Percentiles rank a stretch among this genome's conserved stretches.
Conservation (phyloP, 441 rosid species). For the Dalechampia spathulata region DNA sequence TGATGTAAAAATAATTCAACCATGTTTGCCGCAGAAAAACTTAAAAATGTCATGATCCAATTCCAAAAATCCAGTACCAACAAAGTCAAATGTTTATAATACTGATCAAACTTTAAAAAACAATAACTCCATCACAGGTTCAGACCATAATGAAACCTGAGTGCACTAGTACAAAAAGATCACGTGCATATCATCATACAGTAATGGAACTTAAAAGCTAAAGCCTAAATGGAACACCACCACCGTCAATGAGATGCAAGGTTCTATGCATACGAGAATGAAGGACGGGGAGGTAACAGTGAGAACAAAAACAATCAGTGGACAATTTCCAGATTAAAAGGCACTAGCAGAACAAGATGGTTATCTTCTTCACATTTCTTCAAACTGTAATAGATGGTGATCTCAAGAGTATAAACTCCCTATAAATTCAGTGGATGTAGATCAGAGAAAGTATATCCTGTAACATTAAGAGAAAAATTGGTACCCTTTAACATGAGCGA, state of each 20-base stretch:
- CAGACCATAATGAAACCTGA: neutral
- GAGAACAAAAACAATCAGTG: neutral
- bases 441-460: neutral
- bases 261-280: neutral
- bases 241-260: neutral
- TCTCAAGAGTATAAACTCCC: neutral
- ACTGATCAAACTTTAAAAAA: neutral
- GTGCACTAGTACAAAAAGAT: neutral
- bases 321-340: neutral
- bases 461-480: neutral
- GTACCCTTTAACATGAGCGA: neutral
- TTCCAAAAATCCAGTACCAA: neutral
- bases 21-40: neutral
- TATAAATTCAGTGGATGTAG: neutral
- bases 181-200: neutral
- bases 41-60: conserved; percentile 7
- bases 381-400: neutral
- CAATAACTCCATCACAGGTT: neutral
- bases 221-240: neutral
- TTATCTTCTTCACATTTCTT: too few species aligned
- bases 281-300: neutral
- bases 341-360: neutral
- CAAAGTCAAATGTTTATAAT: neutral
- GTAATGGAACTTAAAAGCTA: neutral
- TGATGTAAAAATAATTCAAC: neutral